Conservation (phyloP, 2,329 filamentous ascomycete species). For the Ascochyta pisi region DNA sequence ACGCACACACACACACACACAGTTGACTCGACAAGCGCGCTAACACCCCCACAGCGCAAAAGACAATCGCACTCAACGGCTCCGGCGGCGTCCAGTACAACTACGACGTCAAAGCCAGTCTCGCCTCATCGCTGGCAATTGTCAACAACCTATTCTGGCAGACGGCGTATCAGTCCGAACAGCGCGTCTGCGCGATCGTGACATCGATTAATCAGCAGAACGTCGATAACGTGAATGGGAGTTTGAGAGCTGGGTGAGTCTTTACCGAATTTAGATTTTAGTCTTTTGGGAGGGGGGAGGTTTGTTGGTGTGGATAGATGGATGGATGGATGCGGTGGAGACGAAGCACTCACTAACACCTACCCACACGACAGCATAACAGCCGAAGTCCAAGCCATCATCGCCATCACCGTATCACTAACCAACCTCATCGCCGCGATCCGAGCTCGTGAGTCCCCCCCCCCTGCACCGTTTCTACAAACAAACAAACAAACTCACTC, state of each 20-base stretch:
- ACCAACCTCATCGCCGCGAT: not conserved
- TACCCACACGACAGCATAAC: not conserved
- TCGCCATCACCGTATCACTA: not conserved
- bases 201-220: conserved; percentile 10
- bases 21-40: not conserved
- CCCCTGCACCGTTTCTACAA: too few species aligned
- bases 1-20: too few species aligned
- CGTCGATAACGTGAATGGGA: not conserved
- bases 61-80: not conserved
- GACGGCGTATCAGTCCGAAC: not conserved
- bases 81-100: not conserved
- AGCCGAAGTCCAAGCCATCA: not conserved
- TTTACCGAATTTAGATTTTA: not conserved
- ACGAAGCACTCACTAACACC: not conserved
- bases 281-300: too few species aligned
- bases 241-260: not conserved
- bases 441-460: not conserved
- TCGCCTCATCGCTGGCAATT: not conserved
- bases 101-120: not conserved
- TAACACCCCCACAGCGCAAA: not conserved
- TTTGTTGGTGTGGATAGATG: too few species aligned
- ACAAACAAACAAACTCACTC: too few species aligned
- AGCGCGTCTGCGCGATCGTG: conserved; percentile 2
- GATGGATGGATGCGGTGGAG: too few species aligned
- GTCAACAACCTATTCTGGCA: conserved; percentile 5